Conservation (phyloP, 495 filamentous ascomycete genomes). For the Trichoderma asperelloides region DNA sequence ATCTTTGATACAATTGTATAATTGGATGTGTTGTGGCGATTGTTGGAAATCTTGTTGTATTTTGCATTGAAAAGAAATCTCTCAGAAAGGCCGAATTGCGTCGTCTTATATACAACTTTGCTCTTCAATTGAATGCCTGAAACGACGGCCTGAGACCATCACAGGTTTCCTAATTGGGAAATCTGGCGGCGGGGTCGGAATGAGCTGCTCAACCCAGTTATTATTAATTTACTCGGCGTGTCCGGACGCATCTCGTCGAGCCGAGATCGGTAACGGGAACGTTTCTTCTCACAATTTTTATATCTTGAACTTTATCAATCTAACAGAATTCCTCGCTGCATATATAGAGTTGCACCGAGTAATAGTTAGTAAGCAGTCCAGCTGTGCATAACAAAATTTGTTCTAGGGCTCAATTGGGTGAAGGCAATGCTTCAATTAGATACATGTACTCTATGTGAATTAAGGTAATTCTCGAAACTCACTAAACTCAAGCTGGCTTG, state of each 20-base stretch:
- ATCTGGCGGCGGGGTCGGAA: background rate
- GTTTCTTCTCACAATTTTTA: background rate
- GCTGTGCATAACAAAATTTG: no score
- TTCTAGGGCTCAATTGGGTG: no score
- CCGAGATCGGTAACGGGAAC: background rate
- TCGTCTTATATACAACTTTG: conserved; percentile 1
- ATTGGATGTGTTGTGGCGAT: background rate
- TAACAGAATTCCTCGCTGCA: no score
- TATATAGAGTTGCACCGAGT: no score
- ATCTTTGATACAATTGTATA: no score
- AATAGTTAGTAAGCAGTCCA: no score
- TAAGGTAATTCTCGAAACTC: no score
- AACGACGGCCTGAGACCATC: conserved; percentile 6
- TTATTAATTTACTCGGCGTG: background rate
- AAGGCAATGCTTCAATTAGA: no score
- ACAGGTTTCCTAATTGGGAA: conserved; percentile 4
- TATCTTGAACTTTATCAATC: no score
- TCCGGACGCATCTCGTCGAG: background rate
- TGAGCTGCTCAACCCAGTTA: background rate
- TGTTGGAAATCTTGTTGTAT: background rate
- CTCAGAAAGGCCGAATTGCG: background rate
- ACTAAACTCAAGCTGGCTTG: no score
- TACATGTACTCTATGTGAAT: no score
- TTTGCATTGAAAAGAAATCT: background rate
- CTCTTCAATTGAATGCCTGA: conserved; percentile 1